Percentiles rank a stretch among this genome's conserved stretches.
These are phyloP conservation scores for Leishmania martiniquensis DNA, from an alignment of 208 protist species.

Conservation along the genomic window DNA sequence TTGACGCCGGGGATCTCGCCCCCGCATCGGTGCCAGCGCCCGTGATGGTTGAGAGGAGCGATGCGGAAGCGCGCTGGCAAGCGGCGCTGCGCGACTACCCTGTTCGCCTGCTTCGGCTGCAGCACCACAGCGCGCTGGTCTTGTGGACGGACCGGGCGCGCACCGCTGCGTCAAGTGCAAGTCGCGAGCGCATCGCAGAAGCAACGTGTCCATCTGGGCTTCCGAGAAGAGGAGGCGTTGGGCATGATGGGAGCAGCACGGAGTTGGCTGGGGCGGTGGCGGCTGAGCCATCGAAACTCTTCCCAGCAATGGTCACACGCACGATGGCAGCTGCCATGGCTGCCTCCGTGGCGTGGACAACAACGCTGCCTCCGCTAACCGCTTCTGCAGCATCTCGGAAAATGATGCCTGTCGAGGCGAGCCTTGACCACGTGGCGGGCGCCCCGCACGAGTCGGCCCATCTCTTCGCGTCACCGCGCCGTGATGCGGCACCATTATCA, in stretches of 20 bases:
- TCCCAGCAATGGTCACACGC: constrained; percentile 8
- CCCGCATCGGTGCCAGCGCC: background rate
- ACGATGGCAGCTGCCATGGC: constrained; percentile 11
- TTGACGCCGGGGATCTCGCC: background rate
- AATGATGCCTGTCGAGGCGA: background rate
- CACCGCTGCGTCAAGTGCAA: background rate
- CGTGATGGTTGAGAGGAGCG: constrained; percentile 5
- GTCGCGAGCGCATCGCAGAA: background rate
- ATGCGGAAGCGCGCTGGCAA: constrained; percentile 12
- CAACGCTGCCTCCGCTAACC: background rate
- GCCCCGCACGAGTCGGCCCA: background rate
- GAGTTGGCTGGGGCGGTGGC: background rate
- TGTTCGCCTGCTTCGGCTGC: constrained; percentile 6
- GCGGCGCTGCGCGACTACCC: constrained; percentile 16
- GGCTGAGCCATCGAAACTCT: constrained; percentile 10
- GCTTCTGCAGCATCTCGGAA: background rate
- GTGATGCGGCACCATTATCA: background rate
- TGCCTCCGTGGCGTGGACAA: constrained; percentile 3
- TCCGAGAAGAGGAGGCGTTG: background rate
- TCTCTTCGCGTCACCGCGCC: background rate
- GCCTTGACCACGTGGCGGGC: background rate
- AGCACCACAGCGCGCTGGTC: constrained; percentile 14
- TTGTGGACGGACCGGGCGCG: constrained; percentile 6
- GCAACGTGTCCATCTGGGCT: background rate
- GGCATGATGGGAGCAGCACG: background rate